These are phyloP conservation scores for Cyphellophora europaea DNA, from an alignment of 2,329 filamentous ascomycete genomes.

Conservation along the genomic window DNA sequence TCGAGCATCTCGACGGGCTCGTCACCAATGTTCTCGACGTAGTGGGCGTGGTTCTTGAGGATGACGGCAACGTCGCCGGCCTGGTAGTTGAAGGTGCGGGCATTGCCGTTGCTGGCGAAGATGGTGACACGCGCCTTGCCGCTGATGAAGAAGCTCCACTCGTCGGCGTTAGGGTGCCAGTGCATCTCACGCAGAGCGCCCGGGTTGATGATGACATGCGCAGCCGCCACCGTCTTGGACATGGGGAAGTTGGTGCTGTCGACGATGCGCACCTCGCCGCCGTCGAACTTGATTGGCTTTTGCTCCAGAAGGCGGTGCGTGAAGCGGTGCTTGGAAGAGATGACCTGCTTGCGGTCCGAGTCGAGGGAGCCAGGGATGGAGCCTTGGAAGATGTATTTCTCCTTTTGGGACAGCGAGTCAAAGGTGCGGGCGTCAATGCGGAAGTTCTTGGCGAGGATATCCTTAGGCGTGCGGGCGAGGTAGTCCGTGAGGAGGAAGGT, in stretches of 20 bases:
- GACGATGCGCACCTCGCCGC: constrained; percentile 63
- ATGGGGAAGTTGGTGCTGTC: constrained; percentile 70
- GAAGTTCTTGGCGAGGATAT: constrained; percentile 67
- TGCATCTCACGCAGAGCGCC: constrained; percentile 71
- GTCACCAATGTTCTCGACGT: constrained; percentile 67
- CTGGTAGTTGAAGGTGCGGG: constrained; percentile 66
- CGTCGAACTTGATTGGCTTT: constrained; percentile 54
- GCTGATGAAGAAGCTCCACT: constrained; percentile 71
- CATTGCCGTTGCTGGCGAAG: constrained; percentile 59
- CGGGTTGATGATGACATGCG: constrained; percentile 61
- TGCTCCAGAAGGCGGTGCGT: constrained; percentile 65
- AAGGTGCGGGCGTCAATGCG: constrained; percentile 63
- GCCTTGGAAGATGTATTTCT: constrained; percentile 73
- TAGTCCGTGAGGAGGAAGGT: constrained; percentile 66
- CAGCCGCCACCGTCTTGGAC: constrained; percentile 63
- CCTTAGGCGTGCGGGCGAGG: constrained; percentile 60
- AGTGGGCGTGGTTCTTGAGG: constrained; percentile 68
- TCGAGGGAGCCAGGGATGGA: constrained; percentile 48
- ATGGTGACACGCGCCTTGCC: constrained; percentile 66
- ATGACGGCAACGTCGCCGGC: constrained; percentile 71
- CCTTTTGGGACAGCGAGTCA: constrained; percentile 50
- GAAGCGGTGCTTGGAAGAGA: constrained; percentile 61
- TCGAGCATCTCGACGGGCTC: constrained; percentile 68
- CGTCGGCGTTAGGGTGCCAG: constrained; percentile 71
- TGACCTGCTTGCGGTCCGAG: constrained; percentile 51